These are phyloP conservation scores for Wickerhamomyces sp. DNA, from an alignment of 1,139 yeast species.

Conservation along the genomic window DNA sequence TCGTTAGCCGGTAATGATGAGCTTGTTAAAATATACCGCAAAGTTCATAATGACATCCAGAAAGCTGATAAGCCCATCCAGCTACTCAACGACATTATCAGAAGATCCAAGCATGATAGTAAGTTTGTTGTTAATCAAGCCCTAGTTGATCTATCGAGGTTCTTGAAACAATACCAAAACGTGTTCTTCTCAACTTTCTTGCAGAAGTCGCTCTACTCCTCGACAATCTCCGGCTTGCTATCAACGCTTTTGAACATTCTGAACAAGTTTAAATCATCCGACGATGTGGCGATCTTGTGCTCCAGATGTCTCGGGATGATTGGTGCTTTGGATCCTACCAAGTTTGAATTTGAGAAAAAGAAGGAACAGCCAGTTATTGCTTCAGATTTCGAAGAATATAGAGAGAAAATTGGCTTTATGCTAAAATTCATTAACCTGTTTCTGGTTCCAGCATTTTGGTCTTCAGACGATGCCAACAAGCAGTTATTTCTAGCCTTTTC, in stretches of 20 bases:
- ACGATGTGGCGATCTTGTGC: slow-evolving; percentile 50
- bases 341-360: slow-evolving; percentile 44
- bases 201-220: slow-evolving; percentile 10
- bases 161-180: slow-evolving; percentile 14
- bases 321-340: slow-evolving; percentile 74
- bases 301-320: slow-evolving; percentile 68
- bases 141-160: slow-evolving; percentile 54
- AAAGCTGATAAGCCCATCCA: slow-evolving; percentile 28
- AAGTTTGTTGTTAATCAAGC: slow-evolving; percentile 76
- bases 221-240: slow-evolving; percentile 40
- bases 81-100: slow-evolving; percentile 44
- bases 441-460: slow-evolving; percentile 79
- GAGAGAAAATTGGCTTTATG: slow-evolving; percentile 62
- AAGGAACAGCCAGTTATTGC: slow-evolving; percentile 44
- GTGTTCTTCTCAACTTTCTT: slow-evolving; percentile 16
- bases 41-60: slow-evolving; percentile 24
- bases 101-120: slow-evolving; percentile 63
- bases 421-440: slow-evolving; percentile 60
- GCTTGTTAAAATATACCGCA: slow-evolving; percentile 27
- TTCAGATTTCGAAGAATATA: slow-evolving; percentile 55
- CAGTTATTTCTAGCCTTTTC: slow-evolving; percentile 85
- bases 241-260: slow-evolving; percentile 56
- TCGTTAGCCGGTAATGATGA: slow-evolving; percentile 45
- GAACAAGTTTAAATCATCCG: slow-evolving; percentile 48
- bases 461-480: slow-evolving; percentile 80